These are phyloP conservation scores for Penicillium herquei DNA, from an alignment of 495 filamentous ascomycete genomes.

Conservation along the genomic window DNA sequence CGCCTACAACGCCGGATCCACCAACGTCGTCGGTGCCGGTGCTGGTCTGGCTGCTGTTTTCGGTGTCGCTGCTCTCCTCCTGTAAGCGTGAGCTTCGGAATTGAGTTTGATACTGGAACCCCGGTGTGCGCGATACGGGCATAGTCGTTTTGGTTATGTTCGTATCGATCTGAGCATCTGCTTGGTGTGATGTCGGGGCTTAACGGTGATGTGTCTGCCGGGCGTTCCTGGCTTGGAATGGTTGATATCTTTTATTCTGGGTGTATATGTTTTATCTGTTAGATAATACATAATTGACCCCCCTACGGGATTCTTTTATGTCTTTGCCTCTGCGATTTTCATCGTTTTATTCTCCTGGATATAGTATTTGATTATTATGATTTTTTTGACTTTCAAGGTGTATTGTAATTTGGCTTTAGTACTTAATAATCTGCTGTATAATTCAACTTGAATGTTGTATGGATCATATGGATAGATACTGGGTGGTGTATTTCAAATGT, in stretches of 20 bases:
- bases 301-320: constrained; percentile 12
- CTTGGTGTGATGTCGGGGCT: constrained; percentile 4
- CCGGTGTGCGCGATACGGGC: background rate
- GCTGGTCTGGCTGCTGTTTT: constrained; percentile 72
- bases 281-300: constrained; percentile 28
- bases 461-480: too few species aligned
- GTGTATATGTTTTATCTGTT: constrained; percentile 28
- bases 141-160: background rate
- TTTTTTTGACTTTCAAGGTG: constrained; percentile 9
- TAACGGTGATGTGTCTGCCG: constrained; percentile 5
- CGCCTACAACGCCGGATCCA: constrained; percentile 48
- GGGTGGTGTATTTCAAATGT: too few species aligned
- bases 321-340: constrained; percentile 7
- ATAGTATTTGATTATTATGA: constrained; percentile 11
- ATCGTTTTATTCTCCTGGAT: constrained; percentile 19
- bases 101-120: background rate
- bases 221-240: background rate
- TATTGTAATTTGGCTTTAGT: background rate
- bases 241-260: constrained; percentile 12
- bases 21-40: constrained; percentile 56
- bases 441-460: too few species aligned
- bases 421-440: background rate
- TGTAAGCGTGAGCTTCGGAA: constrained; percentile 50
- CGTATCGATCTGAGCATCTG: constrained; percentile 4
- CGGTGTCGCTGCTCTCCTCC: constrained; percentile 68